phyloP scores from a whole-genome alignment of 2,329 filamentous ascomycete genomes.

The Aspergillus novofumigatus region DNA sequence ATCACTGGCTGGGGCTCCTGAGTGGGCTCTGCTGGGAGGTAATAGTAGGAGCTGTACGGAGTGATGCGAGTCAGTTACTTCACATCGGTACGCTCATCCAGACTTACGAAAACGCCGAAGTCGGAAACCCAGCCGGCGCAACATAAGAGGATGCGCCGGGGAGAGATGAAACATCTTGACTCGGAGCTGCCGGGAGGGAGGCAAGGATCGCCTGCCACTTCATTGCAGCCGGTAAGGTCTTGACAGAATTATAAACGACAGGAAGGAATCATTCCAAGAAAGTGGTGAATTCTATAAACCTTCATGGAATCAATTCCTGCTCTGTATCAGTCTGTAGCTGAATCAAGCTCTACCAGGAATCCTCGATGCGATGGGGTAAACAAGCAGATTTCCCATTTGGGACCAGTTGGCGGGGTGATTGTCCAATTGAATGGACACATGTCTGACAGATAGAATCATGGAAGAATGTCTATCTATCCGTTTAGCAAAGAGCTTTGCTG shows the following conservation, averaged over 20 bases:
- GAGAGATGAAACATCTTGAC: slow-evolving; percentile 10
- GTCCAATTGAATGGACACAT: neutral
- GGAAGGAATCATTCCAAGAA: neutral
- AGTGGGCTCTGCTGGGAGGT: slow-evolving; percentile 43
- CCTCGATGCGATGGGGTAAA: neutral
- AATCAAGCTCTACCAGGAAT: neutral
- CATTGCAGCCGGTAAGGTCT: neutral
- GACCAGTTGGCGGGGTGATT: neutral
- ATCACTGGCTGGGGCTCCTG: slow-evolving; percentile 52
- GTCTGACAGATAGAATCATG: too few species aligned
- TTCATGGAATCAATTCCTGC: too few species aligned
- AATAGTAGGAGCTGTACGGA: slow-evolving; percentile 40
- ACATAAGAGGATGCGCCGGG: slow-evolving; percentile 21
- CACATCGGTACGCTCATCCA: neutral
- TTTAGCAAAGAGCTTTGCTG: too few species aligned
- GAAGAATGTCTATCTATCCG: too few species aligned
- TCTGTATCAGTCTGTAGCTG: neutral
- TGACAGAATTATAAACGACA: neutral
- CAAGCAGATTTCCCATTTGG: neutral
- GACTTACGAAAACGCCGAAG: slow-evolving; percentile 45
- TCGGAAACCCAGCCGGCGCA: slow-evolving; percentile 48
- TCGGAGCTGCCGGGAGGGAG: slow-evolving; percentile 2
- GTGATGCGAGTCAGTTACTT: neutral
- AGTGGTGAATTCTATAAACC: neutral
- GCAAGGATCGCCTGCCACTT: slow-evolving; percentile 11